Conservation (phyloP, 768 basidiomycete genomes). For the Fomitopsis pulvina region DNA sequence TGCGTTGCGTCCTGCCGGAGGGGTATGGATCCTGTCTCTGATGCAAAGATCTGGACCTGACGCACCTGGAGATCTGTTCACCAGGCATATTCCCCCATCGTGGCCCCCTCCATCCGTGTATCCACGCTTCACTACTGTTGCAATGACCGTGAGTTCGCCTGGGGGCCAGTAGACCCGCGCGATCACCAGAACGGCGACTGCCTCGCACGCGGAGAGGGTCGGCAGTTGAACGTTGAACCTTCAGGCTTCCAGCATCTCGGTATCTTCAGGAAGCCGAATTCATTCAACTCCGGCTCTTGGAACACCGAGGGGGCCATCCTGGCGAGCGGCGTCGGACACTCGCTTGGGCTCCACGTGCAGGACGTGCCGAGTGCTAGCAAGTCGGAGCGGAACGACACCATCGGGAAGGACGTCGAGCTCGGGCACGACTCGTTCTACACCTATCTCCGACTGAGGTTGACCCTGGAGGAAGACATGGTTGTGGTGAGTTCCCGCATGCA, state of each 20-base stretch:
- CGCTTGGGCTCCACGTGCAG: slow-evolving; percentile 90
- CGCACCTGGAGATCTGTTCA: slow-evolving; percentile 54
- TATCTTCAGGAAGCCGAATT: slow-evolving; percentile 64
- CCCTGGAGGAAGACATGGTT: slow-evolving; percentile 75
- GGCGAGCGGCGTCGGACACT: slow-evolving; percentile 78
- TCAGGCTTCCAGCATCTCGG: slow-evolving; percentile 80
- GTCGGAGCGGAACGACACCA: slow-evolving; percentile 51
- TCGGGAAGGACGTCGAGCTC: slow-evolving; percentile 25
- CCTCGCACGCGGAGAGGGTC: slow-evolving; percentile 35
- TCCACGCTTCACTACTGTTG: slow-evolving; percentile 94
- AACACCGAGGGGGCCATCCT: slow-evolving; percentile 66
- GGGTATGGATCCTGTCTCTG: slow-evolving; percentile 46
- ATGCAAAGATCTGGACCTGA: neutral
- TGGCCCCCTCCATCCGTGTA: slow-evolving; percentile 80
- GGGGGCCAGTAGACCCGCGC: slow-evolving; percentile 62
- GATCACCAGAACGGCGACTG: slow-evolving; percentile 48
- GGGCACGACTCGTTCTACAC: slow-evolving; percentile 64
- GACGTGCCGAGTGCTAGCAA: slow-evolving; percentile 83
- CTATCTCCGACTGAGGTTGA: slow-evolving; percentile 73
- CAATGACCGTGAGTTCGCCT: slow-evolving; percentile 82
- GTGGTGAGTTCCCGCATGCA: slow-evolving; percentile 48
- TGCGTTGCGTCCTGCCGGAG: slow-evolving; percentile 88
- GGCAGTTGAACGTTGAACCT: slow-evolving; percentile 44
- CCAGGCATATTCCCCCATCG: slow-evolving; percentile 91
- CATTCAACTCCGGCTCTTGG: slow-evolving; percentile 44